These are phyloP conservation scores for Coprinellus micaceus DNA, from an alignment of 768 basidiomycete species.

Conservation along the genomic window DNA sequence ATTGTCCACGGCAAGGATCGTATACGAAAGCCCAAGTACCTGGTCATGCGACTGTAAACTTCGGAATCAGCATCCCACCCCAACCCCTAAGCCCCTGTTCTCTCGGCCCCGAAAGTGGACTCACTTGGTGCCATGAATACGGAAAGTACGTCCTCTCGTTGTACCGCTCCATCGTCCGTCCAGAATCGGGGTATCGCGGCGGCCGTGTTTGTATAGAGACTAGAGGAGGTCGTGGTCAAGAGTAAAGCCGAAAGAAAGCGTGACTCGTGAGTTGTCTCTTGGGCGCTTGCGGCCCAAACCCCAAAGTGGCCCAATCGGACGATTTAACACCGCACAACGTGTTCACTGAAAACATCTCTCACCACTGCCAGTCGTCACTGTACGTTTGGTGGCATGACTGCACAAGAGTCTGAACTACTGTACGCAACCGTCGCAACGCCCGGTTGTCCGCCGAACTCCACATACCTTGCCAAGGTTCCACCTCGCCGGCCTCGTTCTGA, in stretches of 20 bases:
- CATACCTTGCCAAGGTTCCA: too few relatives aligned
- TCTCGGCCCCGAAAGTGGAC: slow-evolving; percentile 17
- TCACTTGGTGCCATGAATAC: slow-evolving; percentile 87
- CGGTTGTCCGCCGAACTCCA: too few relatives aligned
- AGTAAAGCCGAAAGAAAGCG: too few relatives aligned
- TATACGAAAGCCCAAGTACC: slow-evolving; percentile 36
- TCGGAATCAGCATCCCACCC: slow-evolving; percentile 5
- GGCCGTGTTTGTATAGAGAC: too few relatives aligned
- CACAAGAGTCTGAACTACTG: too few relatives aligned
- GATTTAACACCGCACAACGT: not conserved
- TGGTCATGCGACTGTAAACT: slow-evolving; percentile 77
- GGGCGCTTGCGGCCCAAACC: slow-evolving; percentile 3
- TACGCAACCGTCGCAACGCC: too few relatives aligned
- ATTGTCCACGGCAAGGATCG: not conserved
- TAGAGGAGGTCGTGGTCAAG: not conserved
- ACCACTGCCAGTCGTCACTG: too few relatives aligned
- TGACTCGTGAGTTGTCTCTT: not conserved
- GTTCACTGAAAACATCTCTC: too few relatives aligned
- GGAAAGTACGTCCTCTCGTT: slow-evolving; percentile 40
- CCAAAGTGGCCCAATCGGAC: slow-evolving; percentile 8
- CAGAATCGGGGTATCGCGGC: not conserved
- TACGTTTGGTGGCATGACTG: too few relatives aligned
- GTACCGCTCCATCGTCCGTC: slow-evolving; percentile 33
- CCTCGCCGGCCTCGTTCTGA: too few relatives aligned
- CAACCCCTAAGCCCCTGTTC: slow-evolving; percentile 12